Conservation (phyloP, 257 asterid species). For the Forsythia viridissima region DNA sequence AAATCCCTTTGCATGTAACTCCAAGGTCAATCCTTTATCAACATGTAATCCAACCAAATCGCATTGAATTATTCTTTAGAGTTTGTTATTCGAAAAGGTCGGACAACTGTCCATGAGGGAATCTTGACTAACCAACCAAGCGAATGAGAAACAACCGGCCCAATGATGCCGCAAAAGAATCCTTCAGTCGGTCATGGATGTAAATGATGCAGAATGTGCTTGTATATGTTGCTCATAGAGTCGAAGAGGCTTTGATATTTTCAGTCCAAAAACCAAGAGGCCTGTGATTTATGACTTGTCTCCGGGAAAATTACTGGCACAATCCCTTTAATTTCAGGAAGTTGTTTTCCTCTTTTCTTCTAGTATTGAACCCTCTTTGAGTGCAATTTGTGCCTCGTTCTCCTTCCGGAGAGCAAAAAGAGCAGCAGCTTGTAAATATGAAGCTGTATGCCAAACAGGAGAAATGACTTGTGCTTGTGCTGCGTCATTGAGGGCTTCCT, state of each 20-base stretch:
- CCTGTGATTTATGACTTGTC: conserved; percentile 13
- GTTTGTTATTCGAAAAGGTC: conserved; percentile 33
- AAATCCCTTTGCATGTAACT: conserved; percentile 30
- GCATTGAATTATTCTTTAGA: conserved; percentile 11
- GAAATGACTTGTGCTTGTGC: conserved; percentile 74
- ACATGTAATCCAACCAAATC: conserved; percentile 35
- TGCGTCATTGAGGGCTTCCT: conserved; percentile 67
- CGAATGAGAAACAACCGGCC: neutral
- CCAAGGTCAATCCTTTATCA: conserved; percentile 23
- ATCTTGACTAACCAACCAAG: neutral
- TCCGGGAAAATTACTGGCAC: conserved; percentile 13
- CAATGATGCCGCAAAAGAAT: conserved; percentile 26
- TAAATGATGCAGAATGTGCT: conserved; percentile 14
- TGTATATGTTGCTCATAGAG: conserved; percentile 9
- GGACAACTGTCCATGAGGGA: conserved; percentile 16
- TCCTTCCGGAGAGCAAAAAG: conserved; percentile 68
- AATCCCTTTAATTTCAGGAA: conserved; percentile 33
- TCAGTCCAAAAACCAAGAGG: conserved; percentile 24
- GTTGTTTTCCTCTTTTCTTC: conserved; percentile 47
- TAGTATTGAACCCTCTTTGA: conserved; percentile 67
- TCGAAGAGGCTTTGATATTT: conserved; percentile 26
- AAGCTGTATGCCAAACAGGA: conserved; percentile 74
- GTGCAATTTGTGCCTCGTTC: conserved; percentile 71
- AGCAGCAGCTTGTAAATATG: conserved; percentile 65
- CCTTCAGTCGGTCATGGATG: conserved; percentile 31